phyloP scores from a whole-genome alignment of 2,329 filamentous ascomycete species.

The Neocucurbitaria cava region DNA sequence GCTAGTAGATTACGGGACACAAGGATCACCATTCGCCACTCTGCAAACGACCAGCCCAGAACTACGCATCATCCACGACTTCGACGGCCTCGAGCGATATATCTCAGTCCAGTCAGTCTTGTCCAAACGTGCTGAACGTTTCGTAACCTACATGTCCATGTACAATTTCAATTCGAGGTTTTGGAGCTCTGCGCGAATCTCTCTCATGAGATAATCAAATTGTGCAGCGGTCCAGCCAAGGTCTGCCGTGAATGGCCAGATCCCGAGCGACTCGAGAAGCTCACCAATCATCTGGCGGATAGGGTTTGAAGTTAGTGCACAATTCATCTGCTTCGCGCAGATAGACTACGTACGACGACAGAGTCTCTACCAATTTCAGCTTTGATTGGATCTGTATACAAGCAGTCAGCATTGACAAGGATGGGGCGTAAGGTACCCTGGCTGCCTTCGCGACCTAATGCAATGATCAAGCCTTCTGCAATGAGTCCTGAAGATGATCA shows the following conservation, averaged over 20 bases:
- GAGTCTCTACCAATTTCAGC: conserved; percentile 38
- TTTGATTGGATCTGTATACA: conserved; percentile 35
- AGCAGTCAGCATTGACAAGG: conserved; percentile 3
- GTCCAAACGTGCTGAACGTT: not conserved
- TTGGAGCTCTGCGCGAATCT: conserved; percentile 37
- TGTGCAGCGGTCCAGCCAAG: conserved; percentile 41
- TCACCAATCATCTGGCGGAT: conserved; percentile 36
- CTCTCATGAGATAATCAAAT: conserved; percentile 37
- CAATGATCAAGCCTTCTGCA: not conserved
- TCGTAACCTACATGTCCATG: conserved; percentile 43
- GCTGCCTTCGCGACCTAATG: not conserved
- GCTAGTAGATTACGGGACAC: not conserved
- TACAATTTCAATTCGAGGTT: conserved; percentile 44
- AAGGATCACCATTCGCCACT: not conserved
- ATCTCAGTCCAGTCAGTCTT: conserved; percentile 27
- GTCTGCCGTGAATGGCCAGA: conserved; percentile 46
- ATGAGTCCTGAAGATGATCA: not conserved
- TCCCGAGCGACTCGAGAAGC: conserved; percentile 45
- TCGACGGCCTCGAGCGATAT: conserved; percentile 44
- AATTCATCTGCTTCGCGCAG: not conserved
- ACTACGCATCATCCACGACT: conserved; percentile 19
- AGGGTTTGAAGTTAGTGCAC: not conserved
- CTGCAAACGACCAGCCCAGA: not conserved
- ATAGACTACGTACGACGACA: conserved; percentile 12
- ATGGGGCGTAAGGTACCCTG: not conserved